These are phyloP conservation scores for Mrakiaceae sp. DNA, from an alignment of 1,284 basidiomycete genomes.

Conservation along the genomic window DNA sequence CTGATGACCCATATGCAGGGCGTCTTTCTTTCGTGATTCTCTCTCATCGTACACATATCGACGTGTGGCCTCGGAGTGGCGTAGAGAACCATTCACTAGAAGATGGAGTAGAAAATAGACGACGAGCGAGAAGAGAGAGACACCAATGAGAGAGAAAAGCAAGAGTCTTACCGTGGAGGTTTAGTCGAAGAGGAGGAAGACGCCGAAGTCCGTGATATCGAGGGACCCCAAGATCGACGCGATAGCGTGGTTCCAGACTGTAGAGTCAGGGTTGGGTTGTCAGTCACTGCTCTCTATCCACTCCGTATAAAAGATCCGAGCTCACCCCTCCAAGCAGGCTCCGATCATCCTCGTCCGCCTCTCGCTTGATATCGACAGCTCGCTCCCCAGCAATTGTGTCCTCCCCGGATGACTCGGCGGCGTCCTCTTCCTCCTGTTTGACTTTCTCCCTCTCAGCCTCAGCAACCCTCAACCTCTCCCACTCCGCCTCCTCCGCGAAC, in stretches of 20 bases:
- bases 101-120: no score
- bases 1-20: no score
- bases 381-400: neutral
- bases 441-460: neutral
- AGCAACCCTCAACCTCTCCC: neutral
- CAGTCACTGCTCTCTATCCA: neutral
- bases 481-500: neutral
- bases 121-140: no score
- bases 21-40: no score
- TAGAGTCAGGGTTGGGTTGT: neutral
- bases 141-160: no score
- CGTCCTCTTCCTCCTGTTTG: neutral
- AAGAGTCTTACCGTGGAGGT: no score
- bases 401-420: neutral
- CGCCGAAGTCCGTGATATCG: neutral
- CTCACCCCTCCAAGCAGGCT: constrained; percentile 12
- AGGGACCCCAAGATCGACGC: constrained; percentile 2
- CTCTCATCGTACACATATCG: no score
- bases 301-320: neutral
- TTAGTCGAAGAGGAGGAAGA: no score
- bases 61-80: no score
- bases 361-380: neutral
- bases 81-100: no score
- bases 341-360: constrained; percentile 1
- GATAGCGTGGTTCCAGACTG: constrained; percentile 13